Conservation (phyloP, 1,139 yeast species). For the Saccharomycopsis phalli region DNA sequence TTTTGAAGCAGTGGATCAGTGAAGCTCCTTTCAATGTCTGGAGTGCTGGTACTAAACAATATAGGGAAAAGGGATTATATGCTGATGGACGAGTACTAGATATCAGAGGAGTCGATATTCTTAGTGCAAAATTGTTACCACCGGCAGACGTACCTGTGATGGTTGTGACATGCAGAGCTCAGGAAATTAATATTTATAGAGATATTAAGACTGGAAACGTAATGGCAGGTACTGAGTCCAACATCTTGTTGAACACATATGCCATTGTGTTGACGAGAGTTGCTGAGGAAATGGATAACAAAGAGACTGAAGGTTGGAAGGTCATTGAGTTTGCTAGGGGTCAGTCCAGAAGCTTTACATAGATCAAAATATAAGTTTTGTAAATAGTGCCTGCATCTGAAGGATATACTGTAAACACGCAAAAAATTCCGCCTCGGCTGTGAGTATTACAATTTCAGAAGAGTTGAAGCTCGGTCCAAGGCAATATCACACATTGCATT, state of each 20-base stretch:
- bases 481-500: constrained; percentile 91
- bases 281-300: constrained; percentile 85
- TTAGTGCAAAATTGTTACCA: constrained; percentile 78
- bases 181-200: constrained; percentile 86
- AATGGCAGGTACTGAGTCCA: constrained; percentile 94
- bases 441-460: not conserved
- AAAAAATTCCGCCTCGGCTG: not conserved
- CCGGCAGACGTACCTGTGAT: constrained; percentile 91
- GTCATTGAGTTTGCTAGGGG: constrained; percentile 93
- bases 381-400: not conserved
- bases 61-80: constrained; percentile 83
- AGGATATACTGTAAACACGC: not conserved
- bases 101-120: constrained; percentile 90
- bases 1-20: constrained; percentile 83
- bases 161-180: constrained; percentile 94
- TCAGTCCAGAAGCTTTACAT: constrained; percentile 83
- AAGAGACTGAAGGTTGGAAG: constrained; percentile 96
- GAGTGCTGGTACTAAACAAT: constrained; percentile 88
- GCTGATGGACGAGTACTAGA: constrained; percentile 91
- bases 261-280: constrained; percentile 93
- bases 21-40: constrained; percentile 97
- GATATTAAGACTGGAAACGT: constrained; percentile 87
- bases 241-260: constrained; percentile 84
- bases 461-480: constrained; percentile 56
- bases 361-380: not conserved